These are phyloP conservation scores for Xylaria intraflava DNA, from an alignment of 495 filamentous ascomycete species.

Conservation along the genomic window DNA sequence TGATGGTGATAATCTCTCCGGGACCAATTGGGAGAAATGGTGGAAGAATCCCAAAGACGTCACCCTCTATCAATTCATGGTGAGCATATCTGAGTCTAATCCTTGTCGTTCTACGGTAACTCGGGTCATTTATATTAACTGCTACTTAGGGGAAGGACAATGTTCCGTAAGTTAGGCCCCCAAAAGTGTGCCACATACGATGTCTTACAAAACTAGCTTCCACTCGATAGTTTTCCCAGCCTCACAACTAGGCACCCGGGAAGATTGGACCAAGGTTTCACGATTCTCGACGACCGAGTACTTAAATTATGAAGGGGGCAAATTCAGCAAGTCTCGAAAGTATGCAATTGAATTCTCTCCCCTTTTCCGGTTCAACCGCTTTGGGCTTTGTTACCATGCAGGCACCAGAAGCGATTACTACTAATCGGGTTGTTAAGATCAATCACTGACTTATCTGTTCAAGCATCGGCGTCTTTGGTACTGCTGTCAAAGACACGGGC, in stretches of 20 bases:
- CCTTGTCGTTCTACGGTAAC: neutral
- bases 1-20: constrained; percentile 23
- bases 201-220: constrained; percentile 13
- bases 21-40: constrained; percentile 72
- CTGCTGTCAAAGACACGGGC: constrained; percentile 82
- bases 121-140: neutral
- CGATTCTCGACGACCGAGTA: constrained; percentile 90
- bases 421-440: neutral
- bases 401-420: neutral
- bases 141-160: constrained; percentile 76
- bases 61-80: constrained; percentile 87
- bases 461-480: constrained; percentile 84
- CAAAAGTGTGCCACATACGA: neutral
- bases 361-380: neutral
- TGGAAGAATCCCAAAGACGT: constrained; percentile 89
- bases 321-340: constrained; percentile 86
- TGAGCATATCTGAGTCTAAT: neutral
- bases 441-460: neutral
- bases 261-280: constrained; percentile 88
- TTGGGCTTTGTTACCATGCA: neutral
- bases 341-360: neutral
- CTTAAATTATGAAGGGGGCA: constrained; percentile 90
- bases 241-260: constrained; percentile 72
- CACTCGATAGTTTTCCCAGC: constrained; percentile 74
- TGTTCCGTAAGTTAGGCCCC: constrained; percentile 46